Conservation (phyloP, 192 early-diverging fungal species). For the Dissophora ornata region DNA sequence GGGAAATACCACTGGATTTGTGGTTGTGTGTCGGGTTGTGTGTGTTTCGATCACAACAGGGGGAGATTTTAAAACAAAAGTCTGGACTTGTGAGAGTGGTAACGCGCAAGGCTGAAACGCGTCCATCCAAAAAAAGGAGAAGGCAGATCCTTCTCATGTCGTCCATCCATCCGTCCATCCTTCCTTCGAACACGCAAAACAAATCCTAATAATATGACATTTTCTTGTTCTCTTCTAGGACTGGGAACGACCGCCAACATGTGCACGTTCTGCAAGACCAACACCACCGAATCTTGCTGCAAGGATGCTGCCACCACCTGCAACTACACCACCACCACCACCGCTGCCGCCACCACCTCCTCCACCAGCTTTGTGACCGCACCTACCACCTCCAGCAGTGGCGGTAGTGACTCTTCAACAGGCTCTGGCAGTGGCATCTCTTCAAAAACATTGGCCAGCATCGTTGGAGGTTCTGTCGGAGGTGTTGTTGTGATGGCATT, state of each 20-base stretch:
- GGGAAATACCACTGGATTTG: no score
- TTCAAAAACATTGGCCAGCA: not conserved
- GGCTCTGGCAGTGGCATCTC: slow-evolving; percentile 14
- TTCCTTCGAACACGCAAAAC: not conserved
- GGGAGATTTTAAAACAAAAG: no score
- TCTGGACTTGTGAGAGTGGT: no score
- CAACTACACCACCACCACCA: not conserved
- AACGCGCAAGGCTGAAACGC: no score
- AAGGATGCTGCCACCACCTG: slow-evolving; percentile 3
- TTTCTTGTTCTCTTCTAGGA: slow-evolving; percentile 9
- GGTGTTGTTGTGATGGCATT: slow-evolving; percentile 10
- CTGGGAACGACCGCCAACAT: slow-evolving; percentile 5
- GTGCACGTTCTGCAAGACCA: slow-evolving; percentile 24
- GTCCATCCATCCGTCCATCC: no score
- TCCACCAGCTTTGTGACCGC: not conserved
- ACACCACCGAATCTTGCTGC: slow-evolving; percentile 22
- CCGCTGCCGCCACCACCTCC: not conserved
- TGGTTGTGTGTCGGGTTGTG: no score
- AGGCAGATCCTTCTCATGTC: no score
- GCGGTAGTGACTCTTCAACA: not conserved
- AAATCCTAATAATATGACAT: not conserved
- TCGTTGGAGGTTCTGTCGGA: slow-evolving; percentile 44
- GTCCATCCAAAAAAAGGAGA: not conserved
- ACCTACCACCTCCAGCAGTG: not conserved
- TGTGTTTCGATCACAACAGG: no score